Base-by-base conservation (phyloP, 768 basidiomycete genomes). In the Leucocoprinus sp. region DNA sequence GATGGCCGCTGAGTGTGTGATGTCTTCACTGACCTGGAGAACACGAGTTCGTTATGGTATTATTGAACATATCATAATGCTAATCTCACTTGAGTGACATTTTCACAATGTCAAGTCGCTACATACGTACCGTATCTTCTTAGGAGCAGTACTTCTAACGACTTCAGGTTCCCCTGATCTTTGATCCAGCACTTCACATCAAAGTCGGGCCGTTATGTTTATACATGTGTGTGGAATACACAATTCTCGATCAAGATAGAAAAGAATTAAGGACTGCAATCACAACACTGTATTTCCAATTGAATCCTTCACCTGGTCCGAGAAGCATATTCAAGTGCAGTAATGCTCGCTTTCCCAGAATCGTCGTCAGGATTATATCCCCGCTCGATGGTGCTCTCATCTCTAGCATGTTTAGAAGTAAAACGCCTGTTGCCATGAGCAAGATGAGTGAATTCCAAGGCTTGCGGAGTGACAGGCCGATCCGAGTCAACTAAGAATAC, bases 401-500 rank as follows among this genome's bases (percentile, higher is more conserved):
- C 33, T 1, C 9, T 4, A 6, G 26, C 18, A 5, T 34, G 9
- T 4, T 41, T 31, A 8, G 15, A n/a, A 12, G n/a, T 14, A 8
- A 41, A 33, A 12, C 46, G 46, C 24, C 46, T 48, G 40, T 48
- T 48, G n/a, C 46, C 46, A 18, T 48, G 31, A 4, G 12, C 34
- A 11, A 48, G 22, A 8, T 19, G 46, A 5, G 15, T 26, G 27
- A 34, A 23, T 17, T 41, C 34, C 18, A 42, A 5, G 4, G 40
- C 46, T 11, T 48, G 33, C 9, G 39, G 17, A 2, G 46, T 48
- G 17, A 48, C 15, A 17, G 23, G 33, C 15, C 34, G 35, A 24
- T 48, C 46, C 11, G 46, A 76, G 56, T 83, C 82, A 18, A 64
- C 58, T 19, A 84, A 61, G 57, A 84, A 68, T 7, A 72, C 48